Percentiles rank a stretch among this genome's conserved stretches.
Evolutionary conservation across 208 protist species (phyloP).

Genomic region (Trypanosoma theileri): DNA sequence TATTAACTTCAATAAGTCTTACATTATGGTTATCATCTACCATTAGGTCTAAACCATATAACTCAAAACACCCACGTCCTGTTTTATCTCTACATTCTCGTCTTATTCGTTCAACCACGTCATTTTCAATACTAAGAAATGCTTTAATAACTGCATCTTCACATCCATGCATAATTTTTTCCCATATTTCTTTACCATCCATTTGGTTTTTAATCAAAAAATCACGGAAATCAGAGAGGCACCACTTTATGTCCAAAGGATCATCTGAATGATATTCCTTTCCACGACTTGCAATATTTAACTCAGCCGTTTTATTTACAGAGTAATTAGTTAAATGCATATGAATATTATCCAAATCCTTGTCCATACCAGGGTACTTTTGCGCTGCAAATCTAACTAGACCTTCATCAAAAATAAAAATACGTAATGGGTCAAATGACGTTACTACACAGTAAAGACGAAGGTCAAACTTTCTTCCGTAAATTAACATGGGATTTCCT

Average conservation of each 20-base stretch:
- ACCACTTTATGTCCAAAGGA: slow-evolving; percentile 90
- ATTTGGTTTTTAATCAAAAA: slow-evolving; percentile 52
- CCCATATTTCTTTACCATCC: slow-evolving; percentile 55
- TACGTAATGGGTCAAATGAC: slow-evolving; percentile 85
- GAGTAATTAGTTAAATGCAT: slow-evolving; percentile 97
- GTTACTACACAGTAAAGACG: slow-evolving; percentile 93
- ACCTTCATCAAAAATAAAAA: slow-evolving; percentile 94
- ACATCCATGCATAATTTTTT: slow-evolving; percentile 60
- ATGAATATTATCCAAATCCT: slow-evolving; percentile 84
- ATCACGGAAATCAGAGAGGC: slow-evolving; percentile 75
- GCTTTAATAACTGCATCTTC: slow-evolving; percentile 91
- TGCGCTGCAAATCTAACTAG: slow-evolving; percentile 94
- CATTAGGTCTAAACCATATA: slow-evolving; percentile 91
- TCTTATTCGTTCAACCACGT: slow-evolving; percentile 68
- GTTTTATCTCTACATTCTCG: slow-evolving; percentile 63
- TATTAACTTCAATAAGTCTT: slow-evolving; percentile 90
- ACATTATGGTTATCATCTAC: slow-evolving; percentile 73
- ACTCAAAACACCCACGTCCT: slow-evolving; percentile 88
- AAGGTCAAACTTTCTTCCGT: slow-evolving; percentile 95
- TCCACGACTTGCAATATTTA: slow-evolving; percentile 58
- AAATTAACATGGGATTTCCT: slow-evolving; percentile 92
- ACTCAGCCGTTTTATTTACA: slow-evolving; percentile 93
- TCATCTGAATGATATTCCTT: slow-evolving; percentile 72
- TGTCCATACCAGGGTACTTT: slow-evolving; percentile 82
- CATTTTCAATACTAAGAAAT: slow-evolving; percentile 87